Percentiles rank a stretch among this genome's conserved stretches.
Evolutionary conservation across 768 basidiomycete genomes (phyloP).

Genomic region (Macrolepiota dolichaula): DNA sequence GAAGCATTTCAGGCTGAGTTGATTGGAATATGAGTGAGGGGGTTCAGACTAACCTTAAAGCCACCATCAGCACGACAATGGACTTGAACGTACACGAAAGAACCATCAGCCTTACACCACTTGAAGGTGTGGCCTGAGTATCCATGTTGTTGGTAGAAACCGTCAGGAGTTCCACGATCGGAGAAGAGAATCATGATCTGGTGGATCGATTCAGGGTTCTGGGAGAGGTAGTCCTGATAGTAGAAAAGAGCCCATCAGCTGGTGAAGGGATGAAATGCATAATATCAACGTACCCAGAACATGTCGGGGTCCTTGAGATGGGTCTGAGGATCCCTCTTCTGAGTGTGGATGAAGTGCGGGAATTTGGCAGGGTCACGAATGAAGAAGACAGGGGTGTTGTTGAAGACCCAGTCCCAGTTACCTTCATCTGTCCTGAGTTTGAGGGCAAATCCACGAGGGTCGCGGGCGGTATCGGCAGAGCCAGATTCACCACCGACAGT

Average conservation of each 20-base stretch:
- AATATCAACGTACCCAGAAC: slow-evolving; percentile 61
- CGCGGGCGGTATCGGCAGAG: slow-evolving; percentile 88
- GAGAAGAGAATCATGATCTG: slow-evolving; percentile 89
- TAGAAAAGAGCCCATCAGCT: not conserved
- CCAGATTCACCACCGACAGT: slow-evolving; percentile 90
- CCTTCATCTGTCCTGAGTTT: slow-evolving; percentile 90
- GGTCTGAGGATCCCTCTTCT: slow-evolving; percentile 89
- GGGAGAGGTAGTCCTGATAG: slow-evolving; percentile 76
- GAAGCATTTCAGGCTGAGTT: slow-evolving; percentile 9
- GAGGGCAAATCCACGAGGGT: slow-evolving; percentile 90
- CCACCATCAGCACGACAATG: slow-evolving; percentile 79
- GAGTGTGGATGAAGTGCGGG: slow-evolving; percentile 93
- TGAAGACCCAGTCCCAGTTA: slow-evolving; percentile 90
- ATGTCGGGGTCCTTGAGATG: slow-evolving; percentile 85
- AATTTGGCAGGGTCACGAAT: slow-evolving; percentile 86
- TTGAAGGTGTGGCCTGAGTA: slow-evolving; percentile 94
- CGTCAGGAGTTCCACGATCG: slow-evolving; percentile 93
- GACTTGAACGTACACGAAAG: slow-evolving; percentile 84
- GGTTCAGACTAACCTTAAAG: slow-evolving; percentile 55
- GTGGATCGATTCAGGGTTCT: slow-evolving; percentile 88
- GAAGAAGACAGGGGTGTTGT: slow-evolving; percentile 92
- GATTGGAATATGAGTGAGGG: not conserved
- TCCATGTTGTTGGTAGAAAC: slow-evolving; percentile 84
- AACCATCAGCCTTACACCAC: slow-evolving; percentile 80
- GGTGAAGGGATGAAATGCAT: not conserved